A percentile compares a stretch with the other conserved stretches of the same genome.
Conservation (phyloP, 805 yeast species). For the Wickerhamiella alocasiicola region DNA sequence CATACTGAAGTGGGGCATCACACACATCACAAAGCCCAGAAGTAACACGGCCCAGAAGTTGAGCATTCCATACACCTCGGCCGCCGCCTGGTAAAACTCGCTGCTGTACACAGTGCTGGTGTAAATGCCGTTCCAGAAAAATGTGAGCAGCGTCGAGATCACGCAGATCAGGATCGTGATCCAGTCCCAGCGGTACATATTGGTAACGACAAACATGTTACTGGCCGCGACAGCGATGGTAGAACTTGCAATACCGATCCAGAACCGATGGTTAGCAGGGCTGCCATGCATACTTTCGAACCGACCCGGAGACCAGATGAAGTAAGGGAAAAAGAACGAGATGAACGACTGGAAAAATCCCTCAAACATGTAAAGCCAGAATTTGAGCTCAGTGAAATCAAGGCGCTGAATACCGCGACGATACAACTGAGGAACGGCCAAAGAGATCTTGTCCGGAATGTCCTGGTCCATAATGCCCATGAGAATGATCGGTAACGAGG, state of each 20-base stretch:
- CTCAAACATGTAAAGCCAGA: slow-evolving; percentile 51
- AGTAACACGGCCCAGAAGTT: slow-evolving; percentile 55
- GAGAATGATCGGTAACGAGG: slow-evolving; percentile 65
- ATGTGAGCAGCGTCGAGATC: slow-evolving; percentile 46
- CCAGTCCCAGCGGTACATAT: slow-evolving; percentile 73
- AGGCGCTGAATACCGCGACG: slow-evolving; percentile 50
- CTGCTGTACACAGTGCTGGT: slow-evolving; percentile 39
- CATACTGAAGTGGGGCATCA: slow-evolving; percentile 48
- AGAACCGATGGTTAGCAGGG: slow-evolving; percentile 46
- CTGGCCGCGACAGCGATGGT: slow-evolving; percentile 51
- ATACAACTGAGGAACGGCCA: slow-evolving; percentile 60
- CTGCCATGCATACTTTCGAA: slow-evolving; percentile 18
- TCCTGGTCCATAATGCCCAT: slow-evolving; percentile 68
- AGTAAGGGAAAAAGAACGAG: slow-evolving; percentile 56
- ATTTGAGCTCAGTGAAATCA: slow-evolving; percentile 50
- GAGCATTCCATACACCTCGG: slow-evolving; percentile 47
- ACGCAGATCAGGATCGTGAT: slow-evolving; percentile 40
- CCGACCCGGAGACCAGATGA: slow-evolving; percentile 36
- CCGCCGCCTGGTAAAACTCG: slow-evolving; percentile 54
- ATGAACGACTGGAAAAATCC: slow-evolving; percentile 62
- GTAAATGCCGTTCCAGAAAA: slow-evolving; percentile 76
- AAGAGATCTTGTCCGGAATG: slow-evolving; percentile 49
- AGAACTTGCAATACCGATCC: slow-evolving; percentile 55
- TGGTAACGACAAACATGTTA: slow-evolving; percentile 51
- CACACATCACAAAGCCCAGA: slow-evolving; percentile 40